Percentiles rank a stretch among this genome's conserved stretches.
Conservation (phyloP, 176 grass and related monocot species). For the Zoysia pacifica region DNA sequence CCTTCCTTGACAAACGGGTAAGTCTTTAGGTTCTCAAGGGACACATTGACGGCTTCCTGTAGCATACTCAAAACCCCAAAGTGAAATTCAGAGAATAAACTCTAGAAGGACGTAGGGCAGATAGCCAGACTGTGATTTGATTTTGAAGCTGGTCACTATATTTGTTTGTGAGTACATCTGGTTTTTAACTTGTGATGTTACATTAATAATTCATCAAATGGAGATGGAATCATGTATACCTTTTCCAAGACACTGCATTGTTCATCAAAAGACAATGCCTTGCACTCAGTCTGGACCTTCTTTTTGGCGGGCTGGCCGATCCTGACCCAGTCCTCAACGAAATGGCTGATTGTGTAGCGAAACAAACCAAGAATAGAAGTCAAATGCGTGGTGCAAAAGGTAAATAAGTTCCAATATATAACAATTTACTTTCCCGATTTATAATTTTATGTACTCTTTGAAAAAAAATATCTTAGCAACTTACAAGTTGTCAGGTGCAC, state of each 20-base stretch:
- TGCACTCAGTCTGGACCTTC: conserved; percentile 51
- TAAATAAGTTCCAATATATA: not conserved
- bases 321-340: conserved; percentile 95
- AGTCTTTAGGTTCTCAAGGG: conserved; percentile 63
- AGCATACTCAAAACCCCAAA: not conserved
- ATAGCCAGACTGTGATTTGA: not conserved
- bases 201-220: not conserved
- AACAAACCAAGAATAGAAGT: not conserved
- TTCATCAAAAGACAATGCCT: conserved; percentile 39
- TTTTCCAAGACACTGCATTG: conserved; percentile 69
- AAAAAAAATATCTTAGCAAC: not conserved
- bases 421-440: not conserved
- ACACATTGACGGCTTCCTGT: conserved; percentile 72
- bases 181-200: not conserved
- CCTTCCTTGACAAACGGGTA: conserved; percentile 85
- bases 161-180: not conserved
- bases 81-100: not conserved
- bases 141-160: not conserved
- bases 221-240: conserved; percentile 26
- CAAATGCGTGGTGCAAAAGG: not conserved
- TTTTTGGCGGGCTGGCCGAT: conserved; percentile 58
- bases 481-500: conserved; percentile 66
- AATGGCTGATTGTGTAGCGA: conserved; percentile 44
- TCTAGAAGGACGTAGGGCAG: not conserved
- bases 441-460: not conserved